Evolutionary conservation across 805 yeast species (phyloP), one percentile per base, ranked within the genome.

Genomic region (Priceomyces melissophilus): DNA sequence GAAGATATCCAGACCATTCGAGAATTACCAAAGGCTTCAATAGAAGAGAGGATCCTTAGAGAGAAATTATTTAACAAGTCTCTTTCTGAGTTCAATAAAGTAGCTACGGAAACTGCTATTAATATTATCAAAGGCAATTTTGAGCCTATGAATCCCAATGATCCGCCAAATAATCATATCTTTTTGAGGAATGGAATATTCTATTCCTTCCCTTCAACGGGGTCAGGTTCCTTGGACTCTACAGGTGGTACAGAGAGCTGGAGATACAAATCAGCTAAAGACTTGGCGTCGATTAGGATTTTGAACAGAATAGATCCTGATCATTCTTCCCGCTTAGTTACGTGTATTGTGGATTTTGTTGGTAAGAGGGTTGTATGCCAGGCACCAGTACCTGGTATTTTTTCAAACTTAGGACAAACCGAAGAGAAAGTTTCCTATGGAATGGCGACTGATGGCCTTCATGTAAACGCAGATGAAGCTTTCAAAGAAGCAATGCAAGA

Each of bases 321-420:
- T 9, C 87, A 82, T 34, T 71, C 89, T 30, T 78, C 80, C 54
- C 82, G 84, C 38, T 71, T 91, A 44, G 78, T 87, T 52, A 86
- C 97, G 3, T 75, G 90, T n/a, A 75, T 89, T 43, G 87, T 91
- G 41, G 98, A 91, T 62, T 91, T 79, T 65, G 81, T 86, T 56
- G 99, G 98, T 46, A 83, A 80, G 54, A 78, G 98, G 61, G 71
- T 91, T 29, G 75, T 91, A 30, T 87, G 95, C 60, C 98, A 91
- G 68, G 87, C 96, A 10, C 96, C 96, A 10, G 95, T 91, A 33
- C 99, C 99, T 11, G 98, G 98, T 44, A 79, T 85, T 42, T 82
- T 85, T 61, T 69, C 77, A 40, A 56, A 53, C 26, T 58, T 72
- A 30, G 67, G 63, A 30, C 72, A 71, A 36, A 69, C 62, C 31